Conservation (phyloP, 495 filamentous ascomycete species). For the Diplogelasinospora grovesii region DNA sequence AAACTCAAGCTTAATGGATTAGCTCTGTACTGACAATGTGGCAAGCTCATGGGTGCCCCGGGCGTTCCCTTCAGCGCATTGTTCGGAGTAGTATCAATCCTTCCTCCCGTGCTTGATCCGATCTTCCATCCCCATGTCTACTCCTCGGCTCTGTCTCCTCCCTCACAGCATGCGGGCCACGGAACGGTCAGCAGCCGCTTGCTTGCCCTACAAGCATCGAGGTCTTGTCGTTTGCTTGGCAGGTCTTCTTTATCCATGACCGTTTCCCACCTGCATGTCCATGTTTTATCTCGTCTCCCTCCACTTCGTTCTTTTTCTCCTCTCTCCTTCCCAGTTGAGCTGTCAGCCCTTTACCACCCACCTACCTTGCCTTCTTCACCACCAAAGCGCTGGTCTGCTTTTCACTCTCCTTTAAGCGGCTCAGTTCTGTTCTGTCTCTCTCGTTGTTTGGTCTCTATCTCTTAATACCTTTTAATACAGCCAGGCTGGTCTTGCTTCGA, state of each 20-base stretch:
- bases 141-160: no score
- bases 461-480: constrained; percentile 35
- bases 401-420: constrained; percentile 38
- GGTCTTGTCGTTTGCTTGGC: no score
- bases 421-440: constrained; percentile 25
- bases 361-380: constrained; percentile 12
- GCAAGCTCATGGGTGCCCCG: constrained; percentile 2
- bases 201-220: constrained; percentile 10
- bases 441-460: constrained; percentile 10
- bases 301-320: constrained; percentile 19
- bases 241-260: constrained; percentile 24
- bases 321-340: constrained; percentile 15
- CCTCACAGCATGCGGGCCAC: constrained; percentile 25
- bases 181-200: constrained; percentile 28
- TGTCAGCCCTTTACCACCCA: constrained; percentile 12
- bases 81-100: constrained; percentile 5
- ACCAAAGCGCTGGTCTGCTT: constrained; percentile 54
- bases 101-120: constrained; percentile 2
- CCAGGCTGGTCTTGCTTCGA: not conserved
- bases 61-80: constrained; percentile 8
- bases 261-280: constrained; percentile 31
- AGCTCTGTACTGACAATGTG: not conserved
- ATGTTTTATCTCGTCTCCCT: constrained; percentile 9
- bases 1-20: constrained; percentile 5
- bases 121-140: no score